Evolutionary conservation across 805 yeast genomes (phyloP), one percentile per base, ranked within the genome.

Genomic region (Ogataea siamensis): DNA sequence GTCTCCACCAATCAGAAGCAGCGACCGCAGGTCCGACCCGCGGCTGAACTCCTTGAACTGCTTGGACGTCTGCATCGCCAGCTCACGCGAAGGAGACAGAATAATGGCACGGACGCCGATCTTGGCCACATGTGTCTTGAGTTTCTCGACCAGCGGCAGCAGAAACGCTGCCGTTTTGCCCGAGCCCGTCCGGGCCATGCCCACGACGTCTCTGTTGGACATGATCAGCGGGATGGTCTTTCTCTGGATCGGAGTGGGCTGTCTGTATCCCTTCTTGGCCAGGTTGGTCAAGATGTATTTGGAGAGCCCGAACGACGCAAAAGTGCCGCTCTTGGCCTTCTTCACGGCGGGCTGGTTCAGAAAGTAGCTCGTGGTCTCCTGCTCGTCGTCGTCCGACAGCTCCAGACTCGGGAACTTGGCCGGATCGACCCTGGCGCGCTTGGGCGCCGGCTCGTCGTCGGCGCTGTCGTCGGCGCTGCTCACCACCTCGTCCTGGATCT

Each of bases 121-220:
- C 57, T 79, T 84, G 20, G 95, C 88, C 29, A 85, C 77, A 58
- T 91, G 97, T 2, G 78, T 63, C 60, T 86, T 87, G 50, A 91
- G 70, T 56, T 76, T 81, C 53, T 93, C 97, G 47, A 93, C 72
- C 68, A 93, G 71, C 3, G 99, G 99, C 38, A 93, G 66, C 14
- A 87, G 75, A 59, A 93, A 93, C 1, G 99, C 98, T 7, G 99
- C 99, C 0, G 99, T 93, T 59, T 93, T 93, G 71, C 99, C 99
- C 17, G 96, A 86, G 54, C 99, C 99, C 0, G 99, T 93, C 57
- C 99, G 76, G 11, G 99, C 99, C 99, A 93, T 93, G 58, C 97
- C 99, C 11, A 93, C 99, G 28, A 93, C 95, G 64, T 93, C 99
- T 56, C 94, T 73, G 39, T 79, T 83, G 32, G 84, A 87, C 67